phyloP scores from a whole-genome alignment of 108 stramenopile genomes.

The Nitzschia sp. region DNA sequence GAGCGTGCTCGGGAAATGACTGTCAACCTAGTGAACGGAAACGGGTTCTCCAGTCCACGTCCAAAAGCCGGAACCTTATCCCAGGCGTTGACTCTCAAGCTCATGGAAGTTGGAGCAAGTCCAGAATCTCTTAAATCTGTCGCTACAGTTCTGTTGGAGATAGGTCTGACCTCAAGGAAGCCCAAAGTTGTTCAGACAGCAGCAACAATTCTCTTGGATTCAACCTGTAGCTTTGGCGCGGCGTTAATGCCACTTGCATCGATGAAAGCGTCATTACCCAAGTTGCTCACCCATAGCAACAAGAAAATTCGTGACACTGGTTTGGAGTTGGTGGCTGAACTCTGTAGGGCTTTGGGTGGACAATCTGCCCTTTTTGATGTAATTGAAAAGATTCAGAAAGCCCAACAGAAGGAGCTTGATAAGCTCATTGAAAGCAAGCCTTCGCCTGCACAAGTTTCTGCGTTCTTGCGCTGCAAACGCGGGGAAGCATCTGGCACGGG shows the following conservation, averaged over 20 bases:
- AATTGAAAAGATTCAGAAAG: slow-evolving; percentile 68
- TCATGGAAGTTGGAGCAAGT: slow-evolving; percentile 70
- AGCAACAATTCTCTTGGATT: slow-evolving; percentile 53
- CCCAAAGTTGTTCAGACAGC: slow-evolving; percentile 74
- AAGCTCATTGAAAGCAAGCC: slow-evolving; percentile 50
- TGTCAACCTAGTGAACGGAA: slow-evolving; percentile 55
- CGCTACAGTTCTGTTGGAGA: slow-evolving; percentile 48
- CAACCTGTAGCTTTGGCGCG: slow-evolving; percentile 67
- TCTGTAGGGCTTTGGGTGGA: slow-evolving; percentile 79
- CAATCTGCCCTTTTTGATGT: slow-evolving; percentile 59
- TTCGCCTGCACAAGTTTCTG: slow-evolving; percentile 32
- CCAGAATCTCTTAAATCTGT: slow-evolving; percentile 59
- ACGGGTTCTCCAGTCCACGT: slow-evolving; percentile 72
- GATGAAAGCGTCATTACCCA: slow-evolving; percentile 49
- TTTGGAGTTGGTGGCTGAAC: slow-evolving; percentile 72
- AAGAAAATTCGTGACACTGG: slow-evolving; percentile 74
- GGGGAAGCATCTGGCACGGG: slow-evolving; percentile 4
- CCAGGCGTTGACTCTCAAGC: slow-evolving; percentile 58
- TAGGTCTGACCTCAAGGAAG: slow-evolving; percentile 74
- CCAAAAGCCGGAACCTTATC: slow-evolving; percentile 54
- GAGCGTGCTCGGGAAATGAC: slow-evolving; percentile 51
- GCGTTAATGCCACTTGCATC: slow-evolving; percentile 54
- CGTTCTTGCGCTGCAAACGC: slow-evolving; percentile 42
- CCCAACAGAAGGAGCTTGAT: slow-evolving; percentile 77
- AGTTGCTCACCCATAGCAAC: slow-evolving; percentile 67